A percentile compares a stretch with the other conserved stretches of the same genome.
Conservation (phyloP, 441 rosid genomes). For the Biscutella laevigata region DNA sequence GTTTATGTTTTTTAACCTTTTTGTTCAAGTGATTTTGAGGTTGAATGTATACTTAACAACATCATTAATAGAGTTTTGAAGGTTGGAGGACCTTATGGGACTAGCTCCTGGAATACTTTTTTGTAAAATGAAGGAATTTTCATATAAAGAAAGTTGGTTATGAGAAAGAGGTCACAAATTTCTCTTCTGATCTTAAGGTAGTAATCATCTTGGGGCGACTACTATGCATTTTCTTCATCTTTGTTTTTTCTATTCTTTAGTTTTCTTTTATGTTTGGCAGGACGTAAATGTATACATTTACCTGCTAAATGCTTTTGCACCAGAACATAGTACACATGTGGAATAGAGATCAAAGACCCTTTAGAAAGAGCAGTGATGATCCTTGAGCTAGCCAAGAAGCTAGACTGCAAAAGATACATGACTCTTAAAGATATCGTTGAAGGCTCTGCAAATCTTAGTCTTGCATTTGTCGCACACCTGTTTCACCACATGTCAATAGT, state of each 20-base stretch:
- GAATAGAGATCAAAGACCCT: constrained; percentile 45
- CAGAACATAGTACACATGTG: constrained; percentile 45
- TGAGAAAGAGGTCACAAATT: constrained; percentile 62
- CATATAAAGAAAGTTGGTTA: constrained; percentile 90
- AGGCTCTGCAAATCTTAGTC: constrained; percentile 92
- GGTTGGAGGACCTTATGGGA: constrained; percentile 76
- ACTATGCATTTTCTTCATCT: neutral
- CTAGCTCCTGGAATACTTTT: constrained; percentile 80
- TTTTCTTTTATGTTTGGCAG: constrained; percentile 27
- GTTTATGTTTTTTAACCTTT: constrained; percentile 2
- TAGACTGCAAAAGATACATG: constrained; percentile 65
- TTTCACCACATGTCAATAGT: constrained; percentile 54
- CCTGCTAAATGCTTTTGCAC: constrained; percentile 71
- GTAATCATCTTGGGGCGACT: neutral
- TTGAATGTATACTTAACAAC: neutral
- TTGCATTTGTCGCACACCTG: constrained; percentile 86
- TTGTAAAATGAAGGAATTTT: constrained; percentile 88
- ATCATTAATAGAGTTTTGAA: constrained; percentile 31
- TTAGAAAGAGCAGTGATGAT: constrained; percentile 59
- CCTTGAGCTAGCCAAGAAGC: constrained; percentile 75
- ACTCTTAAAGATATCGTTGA: constrained; percentile 75
- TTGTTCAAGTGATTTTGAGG: neutral
- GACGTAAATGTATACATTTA: constrained; percentile 87
- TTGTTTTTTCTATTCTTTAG: neutral
- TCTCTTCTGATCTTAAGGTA: constrained; percentile 89